Evolutionary conservation across 768 basidiomycete species (phyloP).

Genomic region (Lactifluus echinatus): DNA sequence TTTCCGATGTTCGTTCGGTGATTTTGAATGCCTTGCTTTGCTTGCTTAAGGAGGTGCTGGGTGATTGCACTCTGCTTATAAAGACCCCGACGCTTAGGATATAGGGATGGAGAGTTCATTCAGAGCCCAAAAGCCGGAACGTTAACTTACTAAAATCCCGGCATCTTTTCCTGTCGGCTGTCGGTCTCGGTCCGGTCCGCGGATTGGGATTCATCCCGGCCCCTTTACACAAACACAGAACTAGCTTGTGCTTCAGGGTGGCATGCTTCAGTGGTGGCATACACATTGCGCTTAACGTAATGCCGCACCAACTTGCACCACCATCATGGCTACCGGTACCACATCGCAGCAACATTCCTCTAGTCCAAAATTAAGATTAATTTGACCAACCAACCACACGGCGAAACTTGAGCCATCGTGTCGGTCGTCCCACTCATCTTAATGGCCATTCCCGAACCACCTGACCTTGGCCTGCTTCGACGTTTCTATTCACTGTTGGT

Average conservation of each 20-base stretch:
- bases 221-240: too few relatives aligned
- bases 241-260: too few relatives aligned
- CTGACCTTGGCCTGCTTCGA: background rate
- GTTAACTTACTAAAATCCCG: background rate
- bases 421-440: too few relatives aligned
- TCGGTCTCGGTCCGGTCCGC: constrained; percentile 13
- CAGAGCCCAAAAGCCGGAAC: background rate
- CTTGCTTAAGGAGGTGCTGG: too few relatives aligned
- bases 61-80: too few relatives aligned
- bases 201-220: background rate
- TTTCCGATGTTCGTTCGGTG: too few relatives aligned
- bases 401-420: background rate
- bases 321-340: background rate
- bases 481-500: background rate
- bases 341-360: background rate
- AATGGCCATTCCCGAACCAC: background rate
- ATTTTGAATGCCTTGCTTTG: too few relatives aligned
- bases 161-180: background rate
- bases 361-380: background rate
- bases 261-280: too few relatives aligned
- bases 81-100: too few relatives aligned
- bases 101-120: too few relatives aligned
- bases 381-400: background rate
- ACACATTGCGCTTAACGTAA: background rate
- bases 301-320: background rate